Evolutionary conservation across 176 grass and related monocot species (phyloP), one percentile per base, ranked within the genome.

Genomic region (Juncus effusus): DNA sequence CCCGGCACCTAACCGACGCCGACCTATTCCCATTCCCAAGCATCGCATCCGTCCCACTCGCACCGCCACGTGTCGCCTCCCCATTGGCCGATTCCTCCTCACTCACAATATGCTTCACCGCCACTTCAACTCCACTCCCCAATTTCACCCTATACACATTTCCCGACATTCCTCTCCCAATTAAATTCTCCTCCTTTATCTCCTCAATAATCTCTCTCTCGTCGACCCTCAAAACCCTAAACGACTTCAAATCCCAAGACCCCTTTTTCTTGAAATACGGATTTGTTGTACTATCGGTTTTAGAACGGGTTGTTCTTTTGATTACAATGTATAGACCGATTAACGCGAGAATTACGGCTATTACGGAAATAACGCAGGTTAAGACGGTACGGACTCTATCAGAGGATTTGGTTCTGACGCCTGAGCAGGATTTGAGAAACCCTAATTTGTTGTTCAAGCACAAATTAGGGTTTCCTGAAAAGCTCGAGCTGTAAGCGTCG

Each of bases 111-210:
- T 91, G 93, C 82, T 96, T 96, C 51, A 96, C 88, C 0, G 93
- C 93, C 7, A 96, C 93, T 3, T 83, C 67, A 3, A 67, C 68
- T 11, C 78, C 84, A 42, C 3, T 60, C 0, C 78, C 75, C 2
- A 96, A 82, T 63, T 84, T 79, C 5, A 84, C 93, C 62, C 85
- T 76, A 79, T 96, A 96, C 73, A 96, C 93, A 64, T 89, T 85
- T 38, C 93, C 85, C 41, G 87, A 96, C 2, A 84, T 87, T 59
- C 93, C 93, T 78, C 70, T 86, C 60, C 93, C 93, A 76, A 96
- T 91, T 36, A 96, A 67, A 66, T 96, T 96, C 70, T 86, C 82
- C 57, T 80, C 64, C n/a, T 77, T 81, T 56, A 96, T 79, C 58
- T 81, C 82, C 2, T 44, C 56, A 12, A 96, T 40, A 65, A 96